Base-by-base conservation (phyloP, 176 grass and related monocot genomes). In the Paspalum notatum region DNA sequence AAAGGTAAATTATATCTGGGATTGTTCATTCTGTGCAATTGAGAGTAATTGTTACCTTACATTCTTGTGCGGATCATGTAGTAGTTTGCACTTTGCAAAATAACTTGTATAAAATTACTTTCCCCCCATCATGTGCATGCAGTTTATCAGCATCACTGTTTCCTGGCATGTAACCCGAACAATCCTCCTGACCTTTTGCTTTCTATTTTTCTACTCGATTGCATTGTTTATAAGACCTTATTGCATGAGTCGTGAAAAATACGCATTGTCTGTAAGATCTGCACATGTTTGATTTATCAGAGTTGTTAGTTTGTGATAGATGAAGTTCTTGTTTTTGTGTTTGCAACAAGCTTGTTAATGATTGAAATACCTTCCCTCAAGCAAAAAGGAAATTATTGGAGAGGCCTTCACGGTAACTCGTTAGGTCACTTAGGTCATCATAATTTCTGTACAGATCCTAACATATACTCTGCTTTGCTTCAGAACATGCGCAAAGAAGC, bases 1-100 rank as follows among this genome's bases (percentile, higher is more conserved):
- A 77, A 25, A 65, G 68, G 63, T 88, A 83, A 77, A 25, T 58
- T 32, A 62, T 72, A 37, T 72, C 42, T 51, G 49, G 18, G 18
- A 32, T 72, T 66, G 15, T 13, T 25, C 41, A 72, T 78, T 16
- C 24, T 13, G 26, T 1, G 0, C 6, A 60, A 6, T 61, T 43
- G 16, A 15, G 58, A 27, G 60, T 78, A 43, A 9, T 82, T 60
- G 46, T 56, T 80, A 48, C 69, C 69, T 42, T 78, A 40, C 26
- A 68, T 68, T 20, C 17, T 84, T 64, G 12, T 65, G 20, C n/a
- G 64, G 39, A 69, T 20, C 37, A 46, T 80, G 17, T 79, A 26
- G 24, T 32, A 32, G 32, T 32, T 32, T 32, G 32, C 32, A 32
- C 32, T 75, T 80, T 84, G 63, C 70, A 85, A 54, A 32, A n/a